Base-by-base conservation (phyloP, 2,329 filamentous ascomycete genomes). In the Dothiorella sarmentorum region DNA sequence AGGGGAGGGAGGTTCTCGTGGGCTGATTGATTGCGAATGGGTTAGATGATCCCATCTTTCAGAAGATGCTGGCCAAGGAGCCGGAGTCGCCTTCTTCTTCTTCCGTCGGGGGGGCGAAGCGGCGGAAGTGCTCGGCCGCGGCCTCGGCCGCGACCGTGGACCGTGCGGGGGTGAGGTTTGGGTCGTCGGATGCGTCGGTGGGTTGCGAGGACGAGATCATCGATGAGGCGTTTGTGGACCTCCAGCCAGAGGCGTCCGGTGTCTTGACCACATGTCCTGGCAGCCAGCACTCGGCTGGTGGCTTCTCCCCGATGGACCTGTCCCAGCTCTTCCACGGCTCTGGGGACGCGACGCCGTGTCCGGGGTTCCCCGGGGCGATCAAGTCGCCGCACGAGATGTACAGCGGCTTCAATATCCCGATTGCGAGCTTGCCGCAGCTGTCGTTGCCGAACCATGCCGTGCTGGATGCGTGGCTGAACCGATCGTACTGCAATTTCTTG, bases 1-100 rank as follows among this genome's bases (percentile, higher is more conserved):
- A 17, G n/a, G 24, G 0, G 6, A 6, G 18, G n/a, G n/a, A n/a
- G n/a, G n/a, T n/a, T n/a, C n/a, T n/a, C n/a, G 4, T n/a, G 15
- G 31, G n/a, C 13, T 5, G 47, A 1, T 17, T 7, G 9, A 33
- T 27, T 22, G 40, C 35, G n/a, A 7, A 0, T 17, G 29, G 13
- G 22, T 2, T 18, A 58, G 56, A 58, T 27, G 56, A 58, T 24
- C 42, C 43, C 11, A 40, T 58, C 2, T 58, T 58, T 27, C 43
- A 47, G 31, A 45, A 58, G 18, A 27, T 58, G 26, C 26, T 58
- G 35, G 43, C 33, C 9, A 58, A 58, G 35, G 49, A 53, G 35
- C 11, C 49, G 3, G 49, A 40, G n/a, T 3, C 7, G 33, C 13
- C n/a, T 11, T n/a, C 33, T 0, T 2, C n/a, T 2, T 20, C 9